Base-by-base conservation (phyloP, 2,329 filamentous ascomycete genomes). In the Alternaria arbusti region DNA sequence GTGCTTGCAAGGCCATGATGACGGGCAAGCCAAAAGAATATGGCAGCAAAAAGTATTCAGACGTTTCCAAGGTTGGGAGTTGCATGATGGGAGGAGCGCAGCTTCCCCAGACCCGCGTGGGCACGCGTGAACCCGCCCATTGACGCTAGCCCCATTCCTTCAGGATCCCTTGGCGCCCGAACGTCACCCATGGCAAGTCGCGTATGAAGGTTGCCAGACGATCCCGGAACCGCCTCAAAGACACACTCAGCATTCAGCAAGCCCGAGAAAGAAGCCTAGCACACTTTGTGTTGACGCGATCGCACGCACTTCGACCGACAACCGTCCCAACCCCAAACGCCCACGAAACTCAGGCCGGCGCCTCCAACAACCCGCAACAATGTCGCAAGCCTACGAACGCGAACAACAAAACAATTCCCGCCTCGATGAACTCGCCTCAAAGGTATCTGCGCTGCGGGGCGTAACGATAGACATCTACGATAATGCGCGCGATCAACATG, bases 391-490 rank as follows among this genome's bases (percentile, higher is more conserved):
- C 70, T 88, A 87, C 80, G 85, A 87, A 72, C 84, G 86, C 72
- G 86, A 88, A 82, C 78, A 87, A 87, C 96, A 99, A 82, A 99
- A 99, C 84, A 97, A 98, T 83, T 90, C 92, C 70, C 94, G 95
- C 73, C 91, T 99, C 60, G 90, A 95, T 75, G 94, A 97, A 79
- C 91, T 99, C 40, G 91, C 92, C 15, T 87, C 89, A 70, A 99
- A 99, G 84, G 94, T 98, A 59, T 92, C 92, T 17, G 93, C 94
- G 56, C 88, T 99, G 67, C 93, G 95, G 76, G 92, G 92, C 80
- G 93, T 99, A 54, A 99, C 96, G 45, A 89, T 98, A 69, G 94
- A 99, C 84, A 99, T 99, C 76, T 97, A 98, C 86, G 94, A 98
- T 83, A 94, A 96, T 79, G 96, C 96, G 54, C 89, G 93, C 62